These are phyloP conservation scores for Spinellus fusiger DNA, from an alignment of 192 early-diverging fungal genomes.

Conservation along the genomic window DNA sequence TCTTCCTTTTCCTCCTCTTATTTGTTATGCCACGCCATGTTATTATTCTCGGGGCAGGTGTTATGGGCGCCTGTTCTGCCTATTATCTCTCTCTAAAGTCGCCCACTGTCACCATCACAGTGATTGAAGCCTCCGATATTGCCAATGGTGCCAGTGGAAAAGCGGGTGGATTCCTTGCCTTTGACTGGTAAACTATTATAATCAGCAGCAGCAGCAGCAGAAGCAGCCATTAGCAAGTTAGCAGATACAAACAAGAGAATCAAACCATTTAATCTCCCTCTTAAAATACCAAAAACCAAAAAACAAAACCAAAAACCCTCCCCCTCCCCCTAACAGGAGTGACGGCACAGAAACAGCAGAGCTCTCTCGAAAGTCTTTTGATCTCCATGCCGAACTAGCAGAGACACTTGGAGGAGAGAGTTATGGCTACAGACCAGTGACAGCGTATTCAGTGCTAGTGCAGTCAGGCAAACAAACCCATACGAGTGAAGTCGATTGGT, in stretches of 20 bases:
- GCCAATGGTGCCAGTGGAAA: slow-evolving; percentile 40
- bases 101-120: slow-evolving; percentile 24
- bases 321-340: neutral
- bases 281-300: neutral
- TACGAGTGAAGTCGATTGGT: slow-evolving; percentile 10
- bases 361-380: slow-evolving; percentile 34
- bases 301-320: neutral
- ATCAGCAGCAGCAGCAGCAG: no score
- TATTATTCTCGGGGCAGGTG: slow-evolving; percentile 38
- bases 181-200: slow-evolving; percentile 26
- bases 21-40: slow-evolving; percentile 20
- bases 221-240: no score
- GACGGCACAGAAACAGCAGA: slow-evolving; percentile 24
- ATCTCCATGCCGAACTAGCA: slow-evolving; percentile 37
- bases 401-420: slow-evolving; percentile 24
- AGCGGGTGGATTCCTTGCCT: slow-evolving; percentile 42
- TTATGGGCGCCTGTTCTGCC: slow-evolving; percentile 39
- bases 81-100: slow-evolving; percentile 30
- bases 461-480: neutral
- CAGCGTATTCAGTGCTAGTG: slow-evolving; percentile 29
- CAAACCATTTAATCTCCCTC: neutral
- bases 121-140: slow-evolving; percentile 37
- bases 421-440: slow-evolving; percentile 36
- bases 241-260: neutral
- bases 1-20: neutral